Evolutionary conservation across 1,284 basidiomycete species (phyloP).

Genomic region (Erythrobasidium hasegawianum): DNA sequence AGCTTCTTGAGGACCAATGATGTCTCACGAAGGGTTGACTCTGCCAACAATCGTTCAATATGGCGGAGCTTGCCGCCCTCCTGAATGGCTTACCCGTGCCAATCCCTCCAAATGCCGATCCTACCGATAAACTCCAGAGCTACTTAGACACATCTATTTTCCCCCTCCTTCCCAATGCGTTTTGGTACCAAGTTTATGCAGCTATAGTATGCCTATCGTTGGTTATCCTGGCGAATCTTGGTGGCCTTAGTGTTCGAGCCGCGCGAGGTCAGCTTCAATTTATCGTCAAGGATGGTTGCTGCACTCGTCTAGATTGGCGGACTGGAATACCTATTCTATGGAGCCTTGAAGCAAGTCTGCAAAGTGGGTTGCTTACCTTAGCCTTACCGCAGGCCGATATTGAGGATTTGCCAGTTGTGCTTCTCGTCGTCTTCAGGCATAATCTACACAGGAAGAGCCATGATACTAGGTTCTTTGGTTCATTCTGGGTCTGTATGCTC

Average conservation of each 20-base stretch:
- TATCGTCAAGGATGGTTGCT: constrained; percentile 19
- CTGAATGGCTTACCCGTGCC: too few relatives aligned
- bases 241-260: not conserved
- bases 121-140: not conserved
- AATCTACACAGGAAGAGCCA: not conserved
- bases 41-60: too few relatives aligned
- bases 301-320: constrained; percentile 12
- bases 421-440: not conserved
- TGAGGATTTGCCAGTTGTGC: not conserved
- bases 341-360: not conserved
- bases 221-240: not conserved
- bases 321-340: constrained; percentile 17
- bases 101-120: too few relatives aligned
- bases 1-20: too few relatives aligned
- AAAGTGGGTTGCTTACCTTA: not conserved
- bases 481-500: not conserved
- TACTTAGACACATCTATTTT: constrained; percentile 8
- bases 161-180: constrained; percentile 7
- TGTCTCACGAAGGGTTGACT: too few relatives aligned
- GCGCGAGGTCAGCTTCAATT: constrained; percentile 8
- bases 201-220: not conserved
- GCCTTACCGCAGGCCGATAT: too few relatives aligned
- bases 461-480: constrained; percentile 7
- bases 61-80: too few relatives aligned
- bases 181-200: constrained; percentile 16